These are phyloP conservation scores for Debaryomyces singareniensis DNA, from an alignment of 1,139 yeast species.

Conservation along the genomic window DNA sequence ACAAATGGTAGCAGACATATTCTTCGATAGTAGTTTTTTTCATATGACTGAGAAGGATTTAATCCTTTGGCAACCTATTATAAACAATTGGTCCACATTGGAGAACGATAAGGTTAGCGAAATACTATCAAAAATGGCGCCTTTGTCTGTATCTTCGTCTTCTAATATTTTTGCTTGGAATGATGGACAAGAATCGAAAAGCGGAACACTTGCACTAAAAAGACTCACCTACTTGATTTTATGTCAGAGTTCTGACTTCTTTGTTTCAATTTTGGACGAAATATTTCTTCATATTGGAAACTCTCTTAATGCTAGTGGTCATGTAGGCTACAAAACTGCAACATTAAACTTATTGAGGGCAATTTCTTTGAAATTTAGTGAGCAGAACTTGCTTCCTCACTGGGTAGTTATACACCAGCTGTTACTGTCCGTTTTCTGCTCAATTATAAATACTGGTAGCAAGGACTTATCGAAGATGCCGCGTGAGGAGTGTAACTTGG, in stretches of 20 bases:
- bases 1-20: conserved; percentile 42
- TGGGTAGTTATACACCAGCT: conserved; percentile 70
- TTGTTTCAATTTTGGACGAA: conserved; percentile 42
- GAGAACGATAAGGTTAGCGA: conserved; percentile 61
- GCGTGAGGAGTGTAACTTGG: conserved; percentile 33
- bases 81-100: conserved; percentile 48
- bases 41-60: conserved; percentile 18
- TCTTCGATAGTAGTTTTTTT: conserved; percentile 46
- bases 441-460: conserved; percentile 21
- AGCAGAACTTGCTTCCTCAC: conserved; percentile 56
- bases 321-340: conserved; percentile 34
- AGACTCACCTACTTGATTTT: conserved; percentile 59
- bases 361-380: conserved; percentile 54
- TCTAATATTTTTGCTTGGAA: conserved; percentile 70
- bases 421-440: conserved; percentile 47
- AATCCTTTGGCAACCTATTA: conserved; percentile 44
- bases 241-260: conserved; percentile 54
- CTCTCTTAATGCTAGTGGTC: conserved; percentile 27
- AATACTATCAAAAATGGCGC: conserved; percentile 42
- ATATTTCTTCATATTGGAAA: conserved; percentile 46
- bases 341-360: conserved; percentile 57
- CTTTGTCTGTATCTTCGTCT: conserved; percentile 42
- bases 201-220: conserved; percentile 42
- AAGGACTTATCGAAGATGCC: conserved; percentile 27
- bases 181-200: conserved; percentile 56